These are phyloP conservation scores for Coelastrella sp. DNA, from an alignment of 139 green algal species.

Conservation along the genomic window DNA sequence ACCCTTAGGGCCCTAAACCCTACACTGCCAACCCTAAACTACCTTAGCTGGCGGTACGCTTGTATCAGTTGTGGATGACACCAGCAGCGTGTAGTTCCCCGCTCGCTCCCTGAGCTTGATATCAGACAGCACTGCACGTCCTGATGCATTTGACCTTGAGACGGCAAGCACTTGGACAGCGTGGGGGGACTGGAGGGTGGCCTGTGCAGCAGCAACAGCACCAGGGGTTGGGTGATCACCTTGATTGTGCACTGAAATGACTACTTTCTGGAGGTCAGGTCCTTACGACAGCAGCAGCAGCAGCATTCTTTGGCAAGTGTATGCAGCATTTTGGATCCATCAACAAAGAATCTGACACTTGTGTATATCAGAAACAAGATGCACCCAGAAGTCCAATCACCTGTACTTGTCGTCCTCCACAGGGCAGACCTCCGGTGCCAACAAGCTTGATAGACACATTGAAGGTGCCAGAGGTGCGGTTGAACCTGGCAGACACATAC, in stretches of 20 bases:
- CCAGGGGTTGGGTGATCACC: no score
- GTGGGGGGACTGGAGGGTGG: not conserved
- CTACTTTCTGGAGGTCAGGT: no score
- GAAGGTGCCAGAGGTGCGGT: slow-evolving; percentile 16
- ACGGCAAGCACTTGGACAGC: not conserved
- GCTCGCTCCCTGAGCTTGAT: slow-evolving; percentile 15
- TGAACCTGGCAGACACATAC: slow-evolving; percentile 17
- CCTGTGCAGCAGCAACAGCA: not conserved
- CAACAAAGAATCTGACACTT: no score
- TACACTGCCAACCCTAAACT: no score
- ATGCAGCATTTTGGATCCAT: no score
- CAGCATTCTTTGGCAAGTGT: no score
- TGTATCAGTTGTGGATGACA: not conserved
- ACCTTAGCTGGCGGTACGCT: not conserved
- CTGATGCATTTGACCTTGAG: not conserved
- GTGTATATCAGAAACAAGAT: no score
- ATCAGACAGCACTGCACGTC: not conserved
- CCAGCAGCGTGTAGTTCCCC: slow-evolving; percentile 24
- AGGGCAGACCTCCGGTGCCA: slow-evolving; percentile 12
- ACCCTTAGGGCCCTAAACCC: no score
- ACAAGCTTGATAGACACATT: not conserved
- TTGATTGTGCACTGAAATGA: no score
- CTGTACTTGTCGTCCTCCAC: slow-evolving; percentile 1
- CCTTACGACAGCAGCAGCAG: not conserved
- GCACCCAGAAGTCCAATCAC: no score